Evolutionary conservation across 176 grass and related monocot genomes (phyloP).

Genomic region (Oryza nivara): DNA sequence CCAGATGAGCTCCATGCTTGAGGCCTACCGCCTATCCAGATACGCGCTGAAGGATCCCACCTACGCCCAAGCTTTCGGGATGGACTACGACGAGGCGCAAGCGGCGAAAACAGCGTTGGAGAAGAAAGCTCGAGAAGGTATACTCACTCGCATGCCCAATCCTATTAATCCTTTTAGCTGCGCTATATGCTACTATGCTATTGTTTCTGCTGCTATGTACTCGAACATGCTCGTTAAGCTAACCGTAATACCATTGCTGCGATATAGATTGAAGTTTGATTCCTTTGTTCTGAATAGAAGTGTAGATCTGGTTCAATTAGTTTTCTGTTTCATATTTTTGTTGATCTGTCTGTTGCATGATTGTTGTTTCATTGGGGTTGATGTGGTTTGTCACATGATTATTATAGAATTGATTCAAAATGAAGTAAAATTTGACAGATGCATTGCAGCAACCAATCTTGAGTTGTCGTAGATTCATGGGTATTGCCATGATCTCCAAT

Average conservation of each 20-base stretch:
- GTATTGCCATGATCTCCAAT: background rate
- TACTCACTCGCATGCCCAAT: constrained; percentile 54
- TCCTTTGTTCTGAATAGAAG: constrained; percentile 17
- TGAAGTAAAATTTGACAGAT: background rate
- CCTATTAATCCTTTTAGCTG: constrained; percentile 7
- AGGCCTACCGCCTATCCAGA: constrained; percentile 57
- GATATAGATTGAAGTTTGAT: background rate
- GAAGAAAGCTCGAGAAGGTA: constrained; percentile 77
- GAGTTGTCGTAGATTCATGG: background rate
- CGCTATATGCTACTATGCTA: background rate
- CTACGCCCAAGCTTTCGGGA: constrained; percentile 84
- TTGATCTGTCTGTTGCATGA: constrained; percentile 6
- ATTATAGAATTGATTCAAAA: background rate
- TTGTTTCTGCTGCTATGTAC: constrained; percentile 38
- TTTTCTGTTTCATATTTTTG: constrained; percentile 3
- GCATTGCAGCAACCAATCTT: background rate
- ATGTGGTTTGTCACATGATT: background rate
- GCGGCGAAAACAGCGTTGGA: constrained; percentile 26
- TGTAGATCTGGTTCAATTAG: background rate
- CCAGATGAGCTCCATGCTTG: constrained; percentile 55
- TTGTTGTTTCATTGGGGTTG: background rate
- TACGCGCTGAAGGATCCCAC: constrained; percentile 67
- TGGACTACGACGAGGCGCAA: constrained; percentile 41
- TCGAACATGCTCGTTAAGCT: constrained; percentile 15
- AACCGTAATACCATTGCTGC: background rate